Percentiles rank a stretch among this genome's conserved stretches.
These are phyloP conservation scores for Mycena pura DNA, from an alignment of 768 basidiomycete species.

Conservation along the genomic window DNA sequence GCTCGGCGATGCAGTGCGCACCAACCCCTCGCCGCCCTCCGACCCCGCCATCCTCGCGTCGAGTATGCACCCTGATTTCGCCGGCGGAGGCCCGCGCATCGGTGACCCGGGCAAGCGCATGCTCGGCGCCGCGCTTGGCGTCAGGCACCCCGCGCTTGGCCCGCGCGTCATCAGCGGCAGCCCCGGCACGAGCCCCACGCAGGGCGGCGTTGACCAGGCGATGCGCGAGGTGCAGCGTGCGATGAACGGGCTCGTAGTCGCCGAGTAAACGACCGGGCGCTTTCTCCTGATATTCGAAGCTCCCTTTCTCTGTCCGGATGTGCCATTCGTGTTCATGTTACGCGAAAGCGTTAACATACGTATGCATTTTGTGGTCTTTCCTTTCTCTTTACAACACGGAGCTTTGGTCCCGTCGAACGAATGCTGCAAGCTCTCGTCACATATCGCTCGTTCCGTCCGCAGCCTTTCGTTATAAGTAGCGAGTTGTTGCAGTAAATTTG, in stretches of 20 bases:
- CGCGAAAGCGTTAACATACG: slow-evolving; percentile 15
- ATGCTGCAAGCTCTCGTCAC: slow-evolving; percentile 19
- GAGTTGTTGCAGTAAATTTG: slow-evolving; percentile 27
- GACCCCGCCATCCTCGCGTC: slow-evolving; percentile 76
- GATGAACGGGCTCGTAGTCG: slow-evolving; percentile 76
- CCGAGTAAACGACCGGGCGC: slow-evolving; percentile 56
- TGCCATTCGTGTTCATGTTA: slow-evolving; percentile 4
- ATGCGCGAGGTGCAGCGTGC: slow-evolving; percentile 77
- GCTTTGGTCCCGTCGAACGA: slow-evolving; percentile 23
- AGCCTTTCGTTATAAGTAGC: slow-evolving; percentile 17
- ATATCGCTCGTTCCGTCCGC: slow-evolving; percentile 6
- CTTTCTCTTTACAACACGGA: slow-evolving; percentile 19
- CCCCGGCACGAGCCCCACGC: slow-evolving; percentile 46
- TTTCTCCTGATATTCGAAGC: slow-evolving; percentile 8
- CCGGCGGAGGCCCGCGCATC: slow-evolving; percentile 72
- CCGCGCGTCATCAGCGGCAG: slow-evolving; percentile 62
- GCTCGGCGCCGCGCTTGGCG: slow-evolving; percentile 85
- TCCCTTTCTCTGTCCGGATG: background rate
- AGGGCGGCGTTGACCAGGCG: slow-evolving; percentile 56
- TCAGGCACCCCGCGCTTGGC: slow-evolving; percentile 78
- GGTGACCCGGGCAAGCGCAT: slow-evolving; percentile 90
- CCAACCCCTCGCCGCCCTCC: slow-evolving; percentile 46
- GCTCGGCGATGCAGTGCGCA: slow-evolving; percentile 59
- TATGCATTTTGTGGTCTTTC: slow-evolving; percentile 25
- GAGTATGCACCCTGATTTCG: slow-evolving; percentile 54